phyloP scores from a whole-genome alignment of 495 filamentous ascomycete genomes.

The Cercophora samala region DNA sequence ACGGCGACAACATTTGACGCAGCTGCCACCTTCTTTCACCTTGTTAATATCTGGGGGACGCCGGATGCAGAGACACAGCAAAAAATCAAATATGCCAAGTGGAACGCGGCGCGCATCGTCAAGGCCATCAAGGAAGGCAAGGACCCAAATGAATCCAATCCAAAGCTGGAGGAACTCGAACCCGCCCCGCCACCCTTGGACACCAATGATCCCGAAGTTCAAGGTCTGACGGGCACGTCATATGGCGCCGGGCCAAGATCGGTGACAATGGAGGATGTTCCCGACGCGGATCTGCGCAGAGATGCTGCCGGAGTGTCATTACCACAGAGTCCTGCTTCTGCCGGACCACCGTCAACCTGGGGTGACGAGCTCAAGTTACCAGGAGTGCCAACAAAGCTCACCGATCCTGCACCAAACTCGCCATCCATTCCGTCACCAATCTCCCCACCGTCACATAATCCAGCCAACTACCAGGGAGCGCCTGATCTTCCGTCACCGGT shows the following conservation, averaged over 20 bases:
- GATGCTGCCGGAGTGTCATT: conserved; percentile 36
- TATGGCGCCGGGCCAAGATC: conserved; percentile 45
- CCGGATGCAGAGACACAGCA: conserved; percentile 72
- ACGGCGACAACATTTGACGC: conserved; percentile 92
- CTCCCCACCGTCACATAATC: conserved; percentile 24
- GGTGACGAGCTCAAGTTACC: conserved; percentile 32
- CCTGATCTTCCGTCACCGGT: conserved; percentile 24
- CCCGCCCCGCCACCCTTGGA: conserved; percentile 40
- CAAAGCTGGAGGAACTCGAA: conserved; percentile 52
- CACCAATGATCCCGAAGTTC: conserved; percentile 61
- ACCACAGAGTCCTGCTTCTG: conserved; percentile 38
- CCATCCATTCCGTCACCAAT: conserved; percentile 27
- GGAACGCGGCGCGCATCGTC: conserved; percentile 84
- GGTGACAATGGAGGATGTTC: conserved; percentile 54
- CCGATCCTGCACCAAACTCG: conserved; percentile 24
- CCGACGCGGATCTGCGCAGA: conserved; percentile 43
- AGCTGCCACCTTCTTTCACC: conserved; percentile 84
- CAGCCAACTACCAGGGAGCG: conserved; percentile 17
- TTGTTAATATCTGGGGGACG: conserved; percentile 77
- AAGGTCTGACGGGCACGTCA: conserved; percentile 43
- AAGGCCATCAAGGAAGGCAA: conserved; percentile 88
- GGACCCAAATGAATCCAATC: conserved; percentile 90
- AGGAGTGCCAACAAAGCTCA: conserved; percentile 32
- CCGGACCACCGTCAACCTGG: conserved; percentile 42
- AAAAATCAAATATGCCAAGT: conserved; percentile 95